Base-by-base conservation (phyloP, 768 basidiomycete species). In the Leccinum sublutescens region DNA sequence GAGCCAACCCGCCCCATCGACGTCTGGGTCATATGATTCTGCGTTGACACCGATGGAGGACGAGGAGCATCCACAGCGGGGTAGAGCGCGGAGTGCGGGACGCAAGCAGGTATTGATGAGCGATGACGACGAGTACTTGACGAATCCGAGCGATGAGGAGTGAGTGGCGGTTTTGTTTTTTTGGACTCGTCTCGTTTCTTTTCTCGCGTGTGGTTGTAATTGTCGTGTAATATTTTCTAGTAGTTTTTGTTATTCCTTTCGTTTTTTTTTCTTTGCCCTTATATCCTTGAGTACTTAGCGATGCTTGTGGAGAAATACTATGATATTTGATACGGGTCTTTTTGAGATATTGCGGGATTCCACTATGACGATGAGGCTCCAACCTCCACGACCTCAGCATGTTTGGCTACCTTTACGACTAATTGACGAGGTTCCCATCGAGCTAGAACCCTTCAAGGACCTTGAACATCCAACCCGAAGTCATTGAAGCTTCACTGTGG, bases 1-100 rank as follows among this genome's bases (percentile, higher is more conserved):
- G 14, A 69, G 50, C 23, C 68, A 68, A 56, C 58, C 69, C 4
- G 67, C 71, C 1, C 67, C 71, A 2, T 69, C 77, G 56, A 74
- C 77, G 2, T 78, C 81, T 47, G 77, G 80, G 31, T 75, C 82
- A 38, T 82, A 79, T 10, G 87, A 89, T 31, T 82, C 85, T 36
- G 88, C 89, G 10, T 71, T 90, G 62, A 90, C 88, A 6, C 88
- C 88, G 2, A 88, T 91, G 87, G 89, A 91, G 50, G 89, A 92
- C 61, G 90, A 91, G 59, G 87, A 88, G 50, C 82, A 85, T 48
- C 84, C 82, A 29, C 79, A 78, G 9, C 79, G 83, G 11, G 81
- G 79, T 4, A 74, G 83, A 17, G 82, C 86, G 36, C 75, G 82
- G 57, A 87, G 85, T 68, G 76, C 79, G 19, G 84, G 82, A 31